A percentile compares a stretch with the other conserved stretches of the same genome.
These are phyloP conservation scores for Yarrowia alimentaria DNA, from an alignment of 805 yeast genomes.

Conservation along the genomic window DNA sequence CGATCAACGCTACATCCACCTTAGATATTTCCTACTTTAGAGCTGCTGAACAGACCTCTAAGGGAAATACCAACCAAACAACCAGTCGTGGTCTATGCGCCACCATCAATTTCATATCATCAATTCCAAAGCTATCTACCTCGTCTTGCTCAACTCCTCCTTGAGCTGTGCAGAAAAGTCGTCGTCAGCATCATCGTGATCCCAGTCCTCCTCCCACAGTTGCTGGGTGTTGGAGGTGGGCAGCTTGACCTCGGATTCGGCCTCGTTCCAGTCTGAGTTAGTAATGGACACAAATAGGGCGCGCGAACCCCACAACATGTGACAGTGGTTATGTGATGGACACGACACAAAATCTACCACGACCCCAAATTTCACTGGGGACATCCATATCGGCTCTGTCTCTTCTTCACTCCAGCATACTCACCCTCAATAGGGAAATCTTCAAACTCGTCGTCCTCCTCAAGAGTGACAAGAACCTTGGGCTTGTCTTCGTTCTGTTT, in stretches of 20 bases:
- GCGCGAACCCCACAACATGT: too few species aligned
- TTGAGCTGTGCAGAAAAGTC: slow-evolving; percentile 75
- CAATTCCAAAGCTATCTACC: too few species aligned
- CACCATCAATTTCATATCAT: too few species aligned
- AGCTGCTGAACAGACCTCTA: too few species aligned
- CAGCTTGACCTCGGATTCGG: slow-evolving; percentile 50
- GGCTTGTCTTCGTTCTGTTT: slow-evolving; percentile 24
- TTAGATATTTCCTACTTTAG: too few species aligned
- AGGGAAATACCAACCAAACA: too few species aligned
- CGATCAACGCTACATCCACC: too few species aligned
- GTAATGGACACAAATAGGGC: neutral
- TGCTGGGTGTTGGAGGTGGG: slow-evolving; percentile 47
- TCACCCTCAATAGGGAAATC: slow-evolving; percentile 84
- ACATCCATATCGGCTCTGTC: too few species aligned
- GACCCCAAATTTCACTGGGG: too few species aligned
- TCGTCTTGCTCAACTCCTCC: slow-evolving; percentile 37
- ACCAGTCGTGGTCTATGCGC: too few species aligned
- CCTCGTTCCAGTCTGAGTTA: slow-evolving; percentile 60
- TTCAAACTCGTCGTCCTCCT: slow-evolving; percentile 96
- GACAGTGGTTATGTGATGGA: too few species aligned
- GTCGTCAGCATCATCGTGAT: slow-evolving; percentile 84
- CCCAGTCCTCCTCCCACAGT: slow-evolving; percentile 98
- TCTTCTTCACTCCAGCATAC: slow-evolving; percentile 31
- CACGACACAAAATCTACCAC: too few species aligned
- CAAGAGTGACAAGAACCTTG: slow-evolving; percentile 61